Percentiles rank a stretch among this genome's conserved stretches.
Conservation (phyloP, 306 rosid genomes). For the Abrus pulchellus region DNA sequence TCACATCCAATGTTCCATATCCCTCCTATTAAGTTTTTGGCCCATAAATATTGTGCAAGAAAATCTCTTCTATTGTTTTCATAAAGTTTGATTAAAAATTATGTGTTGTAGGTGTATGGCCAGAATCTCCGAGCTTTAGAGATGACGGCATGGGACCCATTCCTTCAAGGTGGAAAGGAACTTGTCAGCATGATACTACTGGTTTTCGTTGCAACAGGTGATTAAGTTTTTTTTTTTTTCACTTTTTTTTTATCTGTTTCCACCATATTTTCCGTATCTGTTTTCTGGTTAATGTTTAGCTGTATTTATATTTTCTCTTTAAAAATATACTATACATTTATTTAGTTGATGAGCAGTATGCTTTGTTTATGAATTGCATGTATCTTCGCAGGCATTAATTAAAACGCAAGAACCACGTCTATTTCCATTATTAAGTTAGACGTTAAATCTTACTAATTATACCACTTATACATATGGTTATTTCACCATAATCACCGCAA, state of each 20-base stretch:
- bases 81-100: neutral
- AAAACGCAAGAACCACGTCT: neutral
- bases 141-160: conserved; percentile 71
- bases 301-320: neutral
- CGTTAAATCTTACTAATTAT: neutral
- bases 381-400: neutral
- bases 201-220: conserved; percentile 73
- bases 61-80: neutral
- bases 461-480: neutral
- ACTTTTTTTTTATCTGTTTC: neutral
- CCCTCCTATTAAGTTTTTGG: conserved; percentile 8
- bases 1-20: neutral
- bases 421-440: neutral
- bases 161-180: conserved; percentile 82
- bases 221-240: neutral
- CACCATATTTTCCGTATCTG: neutral
- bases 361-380: no score
- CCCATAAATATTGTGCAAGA: neutral
- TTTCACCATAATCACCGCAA: neutral
- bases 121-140: conserved; percentile 67
- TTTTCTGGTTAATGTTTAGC: neutral
- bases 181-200: conserved; percentile 48
- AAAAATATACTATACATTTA: neutral
- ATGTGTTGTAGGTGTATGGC: conserved; percentile 70
- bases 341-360: neutral